Conservation (phyloP, 192 early-diverging fungal species). For the Backusella sp. region DNA sequence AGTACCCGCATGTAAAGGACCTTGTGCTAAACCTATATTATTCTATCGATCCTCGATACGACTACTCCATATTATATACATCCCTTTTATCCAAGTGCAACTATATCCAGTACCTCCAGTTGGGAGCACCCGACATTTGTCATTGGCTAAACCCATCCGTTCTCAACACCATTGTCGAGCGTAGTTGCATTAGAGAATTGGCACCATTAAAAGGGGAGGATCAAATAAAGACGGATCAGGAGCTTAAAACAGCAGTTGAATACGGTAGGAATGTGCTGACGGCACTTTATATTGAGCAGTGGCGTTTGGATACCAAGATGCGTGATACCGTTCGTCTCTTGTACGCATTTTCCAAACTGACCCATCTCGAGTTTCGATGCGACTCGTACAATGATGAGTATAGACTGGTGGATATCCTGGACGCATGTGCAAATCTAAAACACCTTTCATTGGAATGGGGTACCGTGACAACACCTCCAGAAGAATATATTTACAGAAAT, state of each 20-base stretch:
- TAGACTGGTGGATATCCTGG: neutral
- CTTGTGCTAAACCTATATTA: neutral
- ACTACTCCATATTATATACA: neutral
- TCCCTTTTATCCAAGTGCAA: neutral
- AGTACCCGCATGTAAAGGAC: neutral
- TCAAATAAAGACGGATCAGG: neutral
- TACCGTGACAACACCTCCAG: neutral
- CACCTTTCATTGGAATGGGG: neutral
- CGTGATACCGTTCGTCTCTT: neutral
- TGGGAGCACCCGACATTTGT: neutral
- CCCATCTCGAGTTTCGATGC: neutral
- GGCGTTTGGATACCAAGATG: neutral
- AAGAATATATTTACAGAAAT: neutral
- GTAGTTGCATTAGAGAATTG: neutral
- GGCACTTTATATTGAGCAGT: neutral
- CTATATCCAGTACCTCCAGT: neutral
- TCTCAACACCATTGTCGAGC: neutral
- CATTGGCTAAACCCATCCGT: neutral
- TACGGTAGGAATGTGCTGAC: neutral
- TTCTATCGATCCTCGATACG: neutral
- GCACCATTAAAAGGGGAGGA: neutral
- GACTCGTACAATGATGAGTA: conserved; percentile 1
- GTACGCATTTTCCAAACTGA: neutral
- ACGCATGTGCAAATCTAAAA: neutral
- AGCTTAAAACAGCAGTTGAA: neutral